Percentiles rank a stretch among this genome's conserved stretches.
Conservation (phyloP, 1,284 basidiomycete species). For the Pterulicium gracile region DNA sequence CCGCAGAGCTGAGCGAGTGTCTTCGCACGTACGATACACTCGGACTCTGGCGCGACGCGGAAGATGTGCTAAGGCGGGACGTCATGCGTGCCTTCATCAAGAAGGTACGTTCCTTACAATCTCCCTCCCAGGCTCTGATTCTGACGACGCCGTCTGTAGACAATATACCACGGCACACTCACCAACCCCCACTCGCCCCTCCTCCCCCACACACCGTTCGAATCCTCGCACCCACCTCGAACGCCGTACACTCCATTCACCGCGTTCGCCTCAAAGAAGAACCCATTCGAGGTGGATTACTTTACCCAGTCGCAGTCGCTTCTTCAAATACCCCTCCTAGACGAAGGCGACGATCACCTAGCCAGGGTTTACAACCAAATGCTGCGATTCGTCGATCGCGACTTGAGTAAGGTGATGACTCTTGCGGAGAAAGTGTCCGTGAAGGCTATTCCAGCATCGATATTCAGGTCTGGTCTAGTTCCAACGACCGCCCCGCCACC, state of each 20-base stretch:
- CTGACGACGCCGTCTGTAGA: too few species aligned
- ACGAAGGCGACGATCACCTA: slow-evolving; percentile 56
- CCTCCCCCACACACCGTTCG: slow-evolving; percentile 62
- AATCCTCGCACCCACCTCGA: slow-evolving; percentile 46
- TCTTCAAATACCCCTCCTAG: slow-evolving; percentile 37
- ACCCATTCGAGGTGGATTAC: slow-evolving; percentile 25
- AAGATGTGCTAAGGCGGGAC: slow-evolving; percentile 68
- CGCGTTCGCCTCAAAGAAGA: slow-evolving; percentile 45
- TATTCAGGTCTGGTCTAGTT: slow-evolving; percentile 7
- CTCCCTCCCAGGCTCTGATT: slow-evolving; percentile 3
- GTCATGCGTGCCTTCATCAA: slow-evolving; percentile 67
- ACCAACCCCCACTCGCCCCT: slow-evolving; percentile 61
- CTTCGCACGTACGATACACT: slow-evolving; percentile 76
- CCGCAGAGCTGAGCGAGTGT: slow-evolving; percentile 65
- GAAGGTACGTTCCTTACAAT: slow-evolving; percentile 60
- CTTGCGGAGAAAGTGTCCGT: slow-evolving; percentile 58
- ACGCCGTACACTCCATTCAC: slow-evolving; percentile 62
- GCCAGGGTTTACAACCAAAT: slow-evolving; percentile 73
- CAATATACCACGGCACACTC: slow-evolving; percentile 61
- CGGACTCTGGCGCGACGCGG: slow-evolving; percentile 75
- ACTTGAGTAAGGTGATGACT: slow-evolving; percentile 64
- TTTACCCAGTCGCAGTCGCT: slow-evolving; percentile 19
- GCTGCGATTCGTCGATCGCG: slow-evolving; percentile 68
- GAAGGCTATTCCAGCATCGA: slow-evolving; percentile 25
- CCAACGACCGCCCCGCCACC: slow-evolving; percentile 11